Evolutionary conservation across 73 alveolate genomes (phyloP).

Genomic region (Blepharisma japonicum): DNA sequence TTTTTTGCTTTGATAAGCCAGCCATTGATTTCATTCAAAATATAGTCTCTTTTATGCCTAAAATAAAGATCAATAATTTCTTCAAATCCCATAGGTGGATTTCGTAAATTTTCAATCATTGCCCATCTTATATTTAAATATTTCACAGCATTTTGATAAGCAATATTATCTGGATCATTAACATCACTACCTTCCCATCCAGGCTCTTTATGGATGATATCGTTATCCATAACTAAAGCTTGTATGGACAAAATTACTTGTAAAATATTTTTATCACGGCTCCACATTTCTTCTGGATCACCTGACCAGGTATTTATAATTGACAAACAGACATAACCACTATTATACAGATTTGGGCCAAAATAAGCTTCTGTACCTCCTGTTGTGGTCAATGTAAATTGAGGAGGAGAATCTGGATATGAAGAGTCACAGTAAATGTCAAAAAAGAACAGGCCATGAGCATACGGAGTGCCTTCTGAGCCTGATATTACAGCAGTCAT

Average conservation of each 20-base stretch:
- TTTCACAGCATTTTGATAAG: slow-evolving; percentile 75
- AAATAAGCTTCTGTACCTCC: slow-evolving; percentile 61
- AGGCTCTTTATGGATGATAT: slow-evolving; percentile 70
- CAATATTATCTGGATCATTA: too few relatives aligned
- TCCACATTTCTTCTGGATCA: slow-evolving; percentile 65
- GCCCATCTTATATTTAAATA: slow-evolving; percentile 93
- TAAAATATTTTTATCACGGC: slow-evolving; percentile 43
- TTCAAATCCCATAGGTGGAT: slow-evolving; percentile 95
- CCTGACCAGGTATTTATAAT: slow-evolving; percentile 78
- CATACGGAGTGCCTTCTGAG: slow-evolving; percentile 79
- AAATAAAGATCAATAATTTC: slow-evolving; percentile 83
- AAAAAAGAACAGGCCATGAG: slow-evolving; percentile 68
- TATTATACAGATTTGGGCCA: slow-evolving; percentile 70
- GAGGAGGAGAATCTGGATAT: slow-evolving; percentile 72
- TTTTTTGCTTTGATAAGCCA: slow-evolving; percentile 84
- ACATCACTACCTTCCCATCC: background rate
- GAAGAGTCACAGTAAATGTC: slow-evolving; percentile 56
- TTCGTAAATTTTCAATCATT: slow-evolving; percentile 88
- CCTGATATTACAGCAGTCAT: slow-evolving; percentile 78
- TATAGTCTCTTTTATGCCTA: slow-evolving; percentile 86
- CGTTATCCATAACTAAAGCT: slow-evolving; percentile 70
- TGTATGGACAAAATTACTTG: slow-evolving; percentile 66
- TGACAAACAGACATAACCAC: slow-evolving; percentile 71
- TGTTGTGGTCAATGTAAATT: slow-evolving; percentile 56
- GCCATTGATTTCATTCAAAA: slow-evolving; percentile 73